Evolutionary conservation across 129 eudicot species (phyloP), one percentile per base, ranked within the genome.

Genomic region (Smallanthus sonchifolius): DNA sequence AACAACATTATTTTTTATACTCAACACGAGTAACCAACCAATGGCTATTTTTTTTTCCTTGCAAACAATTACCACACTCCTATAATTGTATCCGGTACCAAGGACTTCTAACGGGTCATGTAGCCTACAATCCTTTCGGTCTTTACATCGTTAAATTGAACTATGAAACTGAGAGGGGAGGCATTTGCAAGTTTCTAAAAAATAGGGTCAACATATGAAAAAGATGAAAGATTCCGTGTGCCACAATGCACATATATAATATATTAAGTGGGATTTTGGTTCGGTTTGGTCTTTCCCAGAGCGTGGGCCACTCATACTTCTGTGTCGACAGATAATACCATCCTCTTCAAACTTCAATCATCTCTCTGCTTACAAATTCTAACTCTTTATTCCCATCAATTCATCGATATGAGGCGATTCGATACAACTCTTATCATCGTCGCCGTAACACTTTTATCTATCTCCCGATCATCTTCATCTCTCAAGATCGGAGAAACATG

Each of bases 401-500:
- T 13, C 66, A n/a, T n/a, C 40, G 6, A 64, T 65, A 79, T 72
- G 83, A 74, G 15, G 19, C 78, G 28, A 11, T 65, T 65, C 54
- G 11, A 17, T 43, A 2, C 13, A 4, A 40, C 47, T 63, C 20
- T 75, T 55, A 75, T 87, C 51, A 10, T 84, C 16, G 10, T 84
- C 76, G 19, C 80, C 62, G 4, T 16, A 54, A 64, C 67, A 17
- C 44, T 79, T 3, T 1, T 80, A 0, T 77, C n/a, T n/a, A 67
- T 82, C 38, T 7, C 84, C 30, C 71, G 20, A 37, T 44, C 37
- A 74, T 79, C 85, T 10, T 76, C 85, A 30, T 48, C 78, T 55
- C 92, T 87, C 63, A 52, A 93, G 98, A 75, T 87, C 19, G 98
- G 98, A 10, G 92, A 90, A 83, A 93, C 97, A 2, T 93, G 98